Evolutionary conservation across 2,329 filamentous ascomycete species (phyloP).

Genomic region (Reticulascus tulasneorum): DNA sequence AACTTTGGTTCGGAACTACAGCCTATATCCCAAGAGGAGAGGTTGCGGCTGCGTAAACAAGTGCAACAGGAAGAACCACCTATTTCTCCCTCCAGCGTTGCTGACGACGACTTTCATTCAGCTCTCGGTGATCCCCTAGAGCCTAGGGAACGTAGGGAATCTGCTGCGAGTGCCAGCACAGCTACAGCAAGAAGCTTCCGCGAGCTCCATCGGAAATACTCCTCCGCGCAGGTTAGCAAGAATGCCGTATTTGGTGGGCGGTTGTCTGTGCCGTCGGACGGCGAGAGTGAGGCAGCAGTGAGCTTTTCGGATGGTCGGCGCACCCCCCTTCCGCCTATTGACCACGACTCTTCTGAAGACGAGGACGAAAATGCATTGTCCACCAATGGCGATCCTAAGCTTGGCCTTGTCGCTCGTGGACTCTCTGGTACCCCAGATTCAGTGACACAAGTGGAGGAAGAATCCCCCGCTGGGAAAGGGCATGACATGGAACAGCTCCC

Average conservation of each 20-base stretch:
- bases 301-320: slow-evolving; percentile 57
- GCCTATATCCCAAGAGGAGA: slow-evolving; percentile 69
- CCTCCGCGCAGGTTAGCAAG: slow-evolving; percentile 46
- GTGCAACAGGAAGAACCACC: slow-evolving; percentile 38
- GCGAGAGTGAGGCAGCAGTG: slow-evolving; percentile 56
- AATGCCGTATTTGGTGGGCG: slow-evolving; percentile 34
- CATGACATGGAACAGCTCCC: slow-evolving; percentile 21
- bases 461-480: slow-evolving; percentile 20
- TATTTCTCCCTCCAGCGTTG: slow-evolving; percentile 31
- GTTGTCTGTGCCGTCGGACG: slow-evolving; percentile 48
- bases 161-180: slow-evolving; percentile 61
- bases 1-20: slow-evolving; percentile 94
- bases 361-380: slow-evolving; percentile 12
- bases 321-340: slow-evolving; percentile 51
- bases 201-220: slow-evolving; percentile 58
- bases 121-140: slow-evolving; percentile 41
- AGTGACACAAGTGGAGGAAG: slow-evolving; percentile 9
- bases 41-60: slow-evolving; percentile 59
- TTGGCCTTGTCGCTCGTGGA: no score
- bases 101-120: slow-evolving; percentile 44
- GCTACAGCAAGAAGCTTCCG: slow-evolving; percentile 63
- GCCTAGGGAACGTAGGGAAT: slow-evolving; percentile 52
- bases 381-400: no score
- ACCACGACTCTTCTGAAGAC: slow-evolving; percentile 31
- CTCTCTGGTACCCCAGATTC: no score